phyloP scores from a whole-genome alignment of 768 basidiomycete species.

The Mycena venus region DNA sequence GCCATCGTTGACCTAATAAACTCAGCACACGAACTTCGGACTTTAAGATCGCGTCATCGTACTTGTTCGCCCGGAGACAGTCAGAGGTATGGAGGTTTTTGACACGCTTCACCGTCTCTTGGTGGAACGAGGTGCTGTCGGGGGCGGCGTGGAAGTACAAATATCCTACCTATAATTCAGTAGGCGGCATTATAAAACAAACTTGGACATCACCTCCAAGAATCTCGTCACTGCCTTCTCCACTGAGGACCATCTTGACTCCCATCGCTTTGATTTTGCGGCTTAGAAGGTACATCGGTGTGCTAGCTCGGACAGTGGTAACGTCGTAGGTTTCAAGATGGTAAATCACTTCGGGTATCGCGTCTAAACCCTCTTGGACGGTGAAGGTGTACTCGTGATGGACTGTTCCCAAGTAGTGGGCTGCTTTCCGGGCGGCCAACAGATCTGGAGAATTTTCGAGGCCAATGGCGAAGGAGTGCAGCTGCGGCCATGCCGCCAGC shows the following conservation, averaged over 20 bases:
- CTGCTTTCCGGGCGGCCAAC: conserved; percentile 93
- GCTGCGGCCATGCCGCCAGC: conserved; percentile 91
- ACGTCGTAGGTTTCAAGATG: conserved; percentile 99
- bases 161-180: conserved; percentile 72
- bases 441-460: conserved; percentile 96
- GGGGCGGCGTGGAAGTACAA: conserved; percentile 99
- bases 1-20: conserved; percentile 93
- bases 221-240: conserved; percentile 98
- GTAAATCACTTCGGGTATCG: conserved; percentile 96
- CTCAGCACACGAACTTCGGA: not conserved
- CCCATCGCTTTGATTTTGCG: conserved; percentile 99
- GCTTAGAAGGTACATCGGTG: conserved; percentile 98
- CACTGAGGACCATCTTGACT: conserved; percentile 99
- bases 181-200: not conserved
- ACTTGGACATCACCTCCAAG: conserved; percentile 78
- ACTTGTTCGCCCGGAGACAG: conserved; percentile 99
- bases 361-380: conserved; percentile 97
- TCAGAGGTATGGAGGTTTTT: conserved; percentile 98
- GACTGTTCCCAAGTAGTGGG: conserved; percentile 92
- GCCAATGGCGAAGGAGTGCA: conserved; percentile 98
- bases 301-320: conserved; percentile 96
- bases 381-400: conserved; percentile 99
- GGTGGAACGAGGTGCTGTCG: conserved; percentile 88
- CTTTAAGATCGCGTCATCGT: conserved; percentile 35
- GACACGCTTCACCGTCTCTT: conserved; percentile 93